phyloP scores from a whole-genome alignment of 129 eudicot genomes.

The Chrysanthemum lavandulifolium region DNA sequence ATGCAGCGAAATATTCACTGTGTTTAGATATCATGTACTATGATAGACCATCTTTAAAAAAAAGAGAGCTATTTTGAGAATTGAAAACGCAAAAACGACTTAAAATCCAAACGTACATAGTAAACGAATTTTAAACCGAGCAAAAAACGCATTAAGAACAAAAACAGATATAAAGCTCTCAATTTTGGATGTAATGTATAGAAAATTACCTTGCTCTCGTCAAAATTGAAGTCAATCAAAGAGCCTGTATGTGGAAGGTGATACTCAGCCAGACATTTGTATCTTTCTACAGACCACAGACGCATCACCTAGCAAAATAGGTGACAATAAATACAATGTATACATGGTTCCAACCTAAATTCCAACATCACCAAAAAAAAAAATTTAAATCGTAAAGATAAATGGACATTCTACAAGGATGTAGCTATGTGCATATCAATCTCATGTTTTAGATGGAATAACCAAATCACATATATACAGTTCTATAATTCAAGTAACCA shows the following conservation, averaged over 20 bases:
- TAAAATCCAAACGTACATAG: too few relatives aligned
- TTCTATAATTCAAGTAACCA: too few relatives aligned
- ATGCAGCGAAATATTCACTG: constrained; percentile 6
- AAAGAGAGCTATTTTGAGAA: too few relatives aligned
- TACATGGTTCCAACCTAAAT: background rate
- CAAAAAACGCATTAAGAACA: too few relatives aligned
- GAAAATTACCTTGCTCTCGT: constrained; percentile 83
- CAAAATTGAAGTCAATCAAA: constrained; percentile 84
- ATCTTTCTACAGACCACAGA: constrained; percentile 86
- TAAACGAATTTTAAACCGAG: too few relatives aligned
- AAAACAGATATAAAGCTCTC: background rate
- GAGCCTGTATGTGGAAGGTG: constrained; percentile 56
- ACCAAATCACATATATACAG: too few relatives aligned
- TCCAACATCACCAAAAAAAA: background rate
- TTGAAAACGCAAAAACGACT: too few relatives aligned
- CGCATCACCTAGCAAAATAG: constrained; percentile 72
- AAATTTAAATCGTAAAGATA: background rate
- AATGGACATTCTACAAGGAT: background rate
- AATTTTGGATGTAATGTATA: background rate
- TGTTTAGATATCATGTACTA: background rate
- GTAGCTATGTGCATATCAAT: too few relatives aligned
- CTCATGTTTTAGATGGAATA: too few relatives aligned
- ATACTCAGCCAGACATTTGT: constrained; percentile 82
- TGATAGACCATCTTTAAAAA: background rate
- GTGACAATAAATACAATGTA: background rate